These are phyloP conservation scores for Penicillium taxi DNA, from an alignment of 495 filamentous ascomycete genomes.

Conservation along the genomic window DNA sequence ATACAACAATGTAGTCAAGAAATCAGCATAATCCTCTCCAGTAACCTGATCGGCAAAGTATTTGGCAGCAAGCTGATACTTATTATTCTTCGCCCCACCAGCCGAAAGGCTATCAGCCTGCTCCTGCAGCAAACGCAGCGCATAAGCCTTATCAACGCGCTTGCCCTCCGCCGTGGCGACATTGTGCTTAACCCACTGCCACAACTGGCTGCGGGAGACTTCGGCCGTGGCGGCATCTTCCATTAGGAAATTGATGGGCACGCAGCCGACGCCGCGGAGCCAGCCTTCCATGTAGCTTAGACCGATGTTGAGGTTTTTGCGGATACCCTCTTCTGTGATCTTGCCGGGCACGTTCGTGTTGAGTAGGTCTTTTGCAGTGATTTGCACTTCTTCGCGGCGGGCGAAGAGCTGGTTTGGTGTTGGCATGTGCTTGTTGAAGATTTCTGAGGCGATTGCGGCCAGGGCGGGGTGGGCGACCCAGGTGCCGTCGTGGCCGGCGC, in stretches of 20 bases:
- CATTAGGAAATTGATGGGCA: conserved; percentile 99
- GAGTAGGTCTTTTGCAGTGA: conserved; percentile 82
- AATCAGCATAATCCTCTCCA: conserved; percentile 95
- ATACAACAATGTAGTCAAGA: conserved; percentile 89
- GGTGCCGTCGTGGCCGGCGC: conserved; percentile 90
- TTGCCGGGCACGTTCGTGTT: conserved; percentile 97
- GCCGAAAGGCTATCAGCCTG: conserved; percentile 66
- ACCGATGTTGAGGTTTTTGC: conserved; percentile 96
- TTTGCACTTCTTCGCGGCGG: conserved; percentile 80
- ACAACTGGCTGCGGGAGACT: conserved; percentile 84
- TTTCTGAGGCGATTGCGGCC: conserved; percentile 76
- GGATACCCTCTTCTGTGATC: conserved; percentile 92
- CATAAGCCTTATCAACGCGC: conserved; percentile 86
- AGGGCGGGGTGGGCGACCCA: conserved; percentile 98
- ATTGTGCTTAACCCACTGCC: conserved; percentile 92
- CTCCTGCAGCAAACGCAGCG: conserved; percentile 78
- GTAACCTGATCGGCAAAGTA: conserved; percentile 93
- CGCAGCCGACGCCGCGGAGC: conserved; percentile 89
- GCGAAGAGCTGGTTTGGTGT: conserved; percentile 94
- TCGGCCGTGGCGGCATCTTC: conserved; percentile 98
- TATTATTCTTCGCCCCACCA: conserved; percentile 82
- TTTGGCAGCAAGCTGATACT: conserved; percentile 80
- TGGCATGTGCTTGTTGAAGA: conserved; percentile 99
- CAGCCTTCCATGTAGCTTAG: conserved; percentile 98
- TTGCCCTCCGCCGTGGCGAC: conserved; percentile 82